Percentiles rank a stretch among this genome's conserved stretches.
Evolutionary conservation across 305 asterid genomes (phyloP).

Genomic region (Fraxinus baroniana): DNA sequence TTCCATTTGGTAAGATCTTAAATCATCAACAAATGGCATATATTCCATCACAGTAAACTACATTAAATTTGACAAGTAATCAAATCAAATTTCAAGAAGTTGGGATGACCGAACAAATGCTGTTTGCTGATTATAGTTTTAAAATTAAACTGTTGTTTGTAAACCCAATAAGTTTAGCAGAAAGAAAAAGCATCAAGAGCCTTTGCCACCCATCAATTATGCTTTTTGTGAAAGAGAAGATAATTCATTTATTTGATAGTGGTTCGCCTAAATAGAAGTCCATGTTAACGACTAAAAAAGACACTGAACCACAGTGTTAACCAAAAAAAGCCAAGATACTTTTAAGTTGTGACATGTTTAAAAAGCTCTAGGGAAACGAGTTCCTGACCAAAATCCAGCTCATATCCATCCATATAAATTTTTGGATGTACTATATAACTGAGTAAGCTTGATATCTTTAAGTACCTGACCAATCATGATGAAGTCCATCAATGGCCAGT

Average conservation of each 20-base stretch:
- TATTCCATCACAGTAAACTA: not conserved
- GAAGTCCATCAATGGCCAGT: not conserved
- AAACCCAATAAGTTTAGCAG: not conserved
- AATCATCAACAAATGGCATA: not conserved
- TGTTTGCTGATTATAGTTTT: not conserved
- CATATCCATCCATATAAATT: not conserved
- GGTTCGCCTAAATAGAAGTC: not conserved
- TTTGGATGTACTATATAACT: not conserved
- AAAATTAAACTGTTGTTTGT: not conserved
- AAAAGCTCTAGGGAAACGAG: not conserved
- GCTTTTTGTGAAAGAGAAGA: not conserved
- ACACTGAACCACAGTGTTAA: not conserved
- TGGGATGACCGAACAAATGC: not conserved
- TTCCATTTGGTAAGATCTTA: not conserved
- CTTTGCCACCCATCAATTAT: not conserved
- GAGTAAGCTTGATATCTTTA: not conserved
- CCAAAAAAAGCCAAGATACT: not conserved
- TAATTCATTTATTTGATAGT: not conserved
- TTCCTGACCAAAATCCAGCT: not conserved
- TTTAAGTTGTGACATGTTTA: not conserved
- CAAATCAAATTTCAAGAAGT: not conserved
- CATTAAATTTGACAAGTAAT: not conserved
- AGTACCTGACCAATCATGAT: not conserved
- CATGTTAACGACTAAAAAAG: not conserved
- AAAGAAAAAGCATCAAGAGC: not conserved